Evolutionary conservation across 169 alveolate species (phyloP).

Genomic region (Cryptosporidium muris): DNA sequence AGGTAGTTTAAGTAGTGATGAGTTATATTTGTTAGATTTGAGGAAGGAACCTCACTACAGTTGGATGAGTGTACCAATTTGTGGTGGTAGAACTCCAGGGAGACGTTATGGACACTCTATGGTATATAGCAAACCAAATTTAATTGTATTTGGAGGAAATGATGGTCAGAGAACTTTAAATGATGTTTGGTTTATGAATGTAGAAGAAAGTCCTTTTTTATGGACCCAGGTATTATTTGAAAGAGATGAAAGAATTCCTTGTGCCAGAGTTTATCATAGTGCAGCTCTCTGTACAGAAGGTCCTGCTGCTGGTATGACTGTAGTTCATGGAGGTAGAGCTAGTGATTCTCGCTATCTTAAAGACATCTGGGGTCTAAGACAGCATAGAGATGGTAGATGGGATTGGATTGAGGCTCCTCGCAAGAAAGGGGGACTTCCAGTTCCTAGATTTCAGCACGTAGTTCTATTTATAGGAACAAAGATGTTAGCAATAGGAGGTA

Average conservation of each 20-base stretch:
- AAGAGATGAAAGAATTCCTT: slow-evolving; percentile 86
- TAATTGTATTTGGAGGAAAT: slow-evolving; percentile 98
- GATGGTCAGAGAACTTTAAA: slow-evolving; percentile 93
- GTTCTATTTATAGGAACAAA: slow-evolving; percentile 87
- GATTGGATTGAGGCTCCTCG: slow-evolving; percentile 99
- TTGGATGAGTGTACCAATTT: slow-evolving; percentile 98
- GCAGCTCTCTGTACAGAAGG: slow-evolving; percentile 93
- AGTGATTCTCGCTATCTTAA: slow-evolving; percentile 91
- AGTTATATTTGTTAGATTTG: slow-evolving; percentile 93
- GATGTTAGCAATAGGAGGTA: slow-evolving; percentile 94
- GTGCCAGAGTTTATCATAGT: slow-evolving; percentile 95
- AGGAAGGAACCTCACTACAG: slow-evolving; percentile 90
- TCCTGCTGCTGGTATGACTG: slow-evolving; percentile 99
- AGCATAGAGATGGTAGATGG: slow-evolving; percentile 99
- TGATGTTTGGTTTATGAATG: slow-evolving; percentile 97
- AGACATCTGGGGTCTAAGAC: slow-evolving; percentile 99
- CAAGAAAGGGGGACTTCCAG: slow-evolving; percentile 87
- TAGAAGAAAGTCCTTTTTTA: slow-evolving; percentile 95
- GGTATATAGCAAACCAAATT: slow-evolving; percentile 94
- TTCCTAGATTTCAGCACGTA: slow-evolving; percentile 90
- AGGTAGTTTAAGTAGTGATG: slow-evolving; percentile 97
- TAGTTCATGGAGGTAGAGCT: slow-evolving; percentile 97
- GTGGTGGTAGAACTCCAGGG: slow-evolving; percentile 96
- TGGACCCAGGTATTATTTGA: slow-evolving; percentile 92
- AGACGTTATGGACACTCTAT: slow-evolving; percentile 98